Percentiles rank a stretch among this genome's conserved stretches.
phyloP scores from a whole-genome alignment of 805 yeast genomes.

The Candida mattraensis region DNA sequence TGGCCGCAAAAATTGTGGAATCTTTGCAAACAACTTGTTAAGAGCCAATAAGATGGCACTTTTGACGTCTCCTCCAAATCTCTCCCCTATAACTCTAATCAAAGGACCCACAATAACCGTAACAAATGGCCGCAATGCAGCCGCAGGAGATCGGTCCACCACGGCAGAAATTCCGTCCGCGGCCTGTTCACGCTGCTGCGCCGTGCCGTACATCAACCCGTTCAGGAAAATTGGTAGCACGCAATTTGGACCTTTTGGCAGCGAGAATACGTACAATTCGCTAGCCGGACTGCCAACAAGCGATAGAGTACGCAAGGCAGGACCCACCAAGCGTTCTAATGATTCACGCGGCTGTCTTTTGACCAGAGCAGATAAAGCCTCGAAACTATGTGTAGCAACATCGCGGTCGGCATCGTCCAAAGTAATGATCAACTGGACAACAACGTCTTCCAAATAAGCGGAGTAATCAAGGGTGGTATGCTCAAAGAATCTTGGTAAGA shows the following conservation, averaged over 20 bases:
- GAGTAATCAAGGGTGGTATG: constrained; percentile 67
- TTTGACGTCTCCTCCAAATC: constrained; percentile 87
- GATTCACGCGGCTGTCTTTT: constrained; percentile 72
- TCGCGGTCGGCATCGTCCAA: constrained; percentile 67
- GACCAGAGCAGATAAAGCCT: constrained; percentile 64
- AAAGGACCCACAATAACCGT: constrained; percentile 95
- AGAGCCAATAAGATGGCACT: constrained; percentile 90
- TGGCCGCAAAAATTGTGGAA: constrained; percentile 90
- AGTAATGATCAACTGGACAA: constrained; percentile 64
- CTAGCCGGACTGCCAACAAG: constrained; percentile 61
- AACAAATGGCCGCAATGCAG: constrained; percentile 79
- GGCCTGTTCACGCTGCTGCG: constrained; percentile 78
- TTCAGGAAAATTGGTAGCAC: constrained; percentile 88
- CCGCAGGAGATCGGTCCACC: constrained; percentile 82
- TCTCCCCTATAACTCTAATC: constrained; percentile 96
- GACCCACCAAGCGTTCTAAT: constrained; percentile 73
- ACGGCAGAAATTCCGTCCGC: constrained; percentile 89
- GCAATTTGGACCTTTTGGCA: constrained; percentile 85
- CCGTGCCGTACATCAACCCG: constrained; percentile 91
- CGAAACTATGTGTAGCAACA: constrained; percentile 65
- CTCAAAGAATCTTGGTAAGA: constrained; percentile 71
- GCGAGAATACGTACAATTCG: constrained; percentile 70
- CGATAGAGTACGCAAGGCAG: constrained; percentile 74
- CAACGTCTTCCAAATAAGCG: constrained; percentile 72
- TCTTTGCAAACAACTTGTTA: constrained; percentile 71